Evolutionary conservation across 2,329 filamentous ascomycete species (phyloP).

Genomic region (Chaetomium sp.): DNA sequence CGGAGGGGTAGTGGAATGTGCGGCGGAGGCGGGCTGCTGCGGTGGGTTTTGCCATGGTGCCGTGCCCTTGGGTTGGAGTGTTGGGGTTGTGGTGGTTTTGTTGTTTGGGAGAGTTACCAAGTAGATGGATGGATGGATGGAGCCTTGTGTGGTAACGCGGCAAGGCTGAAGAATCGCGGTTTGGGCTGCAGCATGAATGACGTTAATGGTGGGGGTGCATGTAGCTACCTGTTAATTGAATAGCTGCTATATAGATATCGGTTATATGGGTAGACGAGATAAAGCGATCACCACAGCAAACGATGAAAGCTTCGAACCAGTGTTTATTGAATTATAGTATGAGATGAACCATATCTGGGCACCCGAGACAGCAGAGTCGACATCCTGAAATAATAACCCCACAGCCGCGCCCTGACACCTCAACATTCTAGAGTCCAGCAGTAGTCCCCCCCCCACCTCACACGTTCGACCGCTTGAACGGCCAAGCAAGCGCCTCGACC

Average conservation of each 20-base stretch:
- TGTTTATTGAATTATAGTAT: neutral
- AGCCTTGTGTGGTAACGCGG: neutral
- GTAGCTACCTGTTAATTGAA: neutral
- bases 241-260: neutral
- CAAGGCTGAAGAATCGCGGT: neutral
- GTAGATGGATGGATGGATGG: neutral
- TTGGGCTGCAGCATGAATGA: slow-evolving; percentile 3
- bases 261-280: neutral
- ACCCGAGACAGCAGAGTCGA: neutral
- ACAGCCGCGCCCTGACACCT: neutral
- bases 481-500: slow-evolving; percentile 1
- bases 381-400: neutral
- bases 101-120: neutral
- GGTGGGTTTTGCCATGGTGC: slow-evolving; percentile 36
- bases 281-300: too few relatives aligned
- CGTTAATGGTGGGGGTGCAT: neutral
- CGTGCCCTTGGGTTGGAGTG: neutral
- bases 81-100: neutral
- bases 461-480: neutral
- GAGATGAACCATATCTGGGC: neutral
- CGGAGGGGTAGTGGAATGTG: slow-evolving; percentile 73
- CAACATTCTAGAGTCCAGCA: neutral
- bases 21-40: slow-evolving; percentile 66
- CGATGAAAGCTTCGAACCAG: neutral
- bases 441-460: too few relatives aligned